Percentiles rank a stretch among this genome's conserved stretches.
Conservation (phyloP, 2,329 filamentous ascomycete genomes). For the Fonsecaea pedrosoi region DNA sequence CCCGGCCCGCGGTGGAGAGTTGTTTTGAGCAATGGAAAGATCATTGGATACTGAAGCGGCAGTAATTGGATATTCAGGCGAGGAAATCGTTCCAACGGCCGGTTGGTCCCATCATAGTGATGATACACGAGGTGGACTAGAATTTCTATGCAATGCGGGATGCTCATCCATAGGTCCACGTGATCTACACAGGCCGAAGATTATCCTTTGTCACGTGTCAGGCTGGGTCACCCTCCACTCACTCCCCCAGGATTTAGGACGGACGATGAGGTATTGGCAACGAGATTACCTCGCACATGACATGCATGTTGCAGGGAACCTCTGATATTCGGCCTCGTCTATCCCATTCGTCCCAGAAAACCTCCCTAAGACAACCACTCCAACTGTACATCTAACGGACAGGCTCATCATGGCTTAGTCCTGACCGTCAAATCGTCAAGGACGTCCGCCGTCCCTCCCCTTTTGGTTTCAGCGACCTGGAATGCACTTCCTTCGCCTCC, state of each 20-base stretch:
- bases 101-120: not conserved
- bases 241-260: no score
- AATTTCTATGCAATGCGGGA: not conserved
- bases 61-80: not conserved
- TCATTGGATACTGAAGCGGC: not conserved
- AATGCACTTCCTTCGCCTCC: conserved; percentile 66
- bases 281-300: not conserved
- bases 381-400: not conserved
- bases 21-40: not conserved
- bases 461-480: conserved; percentile 80
- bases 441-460: conserved; percentile 47
- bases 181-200: not conserved
- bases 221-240: not conserved
- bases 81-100: not conserved
- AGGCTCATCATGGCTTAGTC: conserved; percentile 19
- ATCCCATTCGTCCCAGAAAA: not conserved
- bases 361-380: conserved; percentile 1
- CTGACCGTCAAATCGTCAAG: conserved; percentile 39
- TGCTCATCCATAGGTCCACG: not conserved
- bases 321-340: not conserved
- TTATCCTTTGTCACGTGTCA: conserved; percentile 4
- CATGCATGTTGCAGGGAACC: not conserved
- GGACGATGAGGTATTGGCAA: no score
- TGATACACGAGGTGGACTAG: not conserved
- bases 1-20: not conserved